Evolutionary conservation across 106 monocot genomes (phyloP), one percentile per base, ranked within the genome.

Genomic region (Dioscorea zingiberensis): DNA sequence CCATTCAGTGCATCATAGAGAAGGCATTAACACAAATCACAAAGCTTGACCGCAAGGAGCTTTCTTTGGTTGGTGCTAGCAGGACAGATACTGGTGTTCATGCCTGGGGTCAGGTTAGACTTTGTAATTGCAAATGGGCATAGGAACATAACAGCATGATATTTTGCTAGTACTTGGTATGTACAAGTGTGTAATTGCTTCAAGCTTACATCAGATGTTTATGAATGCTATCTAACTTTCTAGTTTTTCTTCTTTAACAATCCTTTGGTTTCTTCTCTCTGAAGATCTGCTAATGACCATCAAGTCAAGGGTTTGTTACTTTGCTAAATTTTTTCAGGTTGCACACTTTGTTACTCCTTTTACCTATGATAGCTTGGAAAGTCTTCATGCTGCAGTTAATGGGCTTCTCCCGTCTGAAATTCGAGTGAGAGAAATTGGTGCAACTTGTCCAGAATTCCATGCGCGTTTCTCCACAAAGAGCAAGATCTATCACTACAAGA

Each of bases 91-190:
- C 87, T 58, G 91, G 91, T 63, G 91, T 92, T 63, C 91, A 92
- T 82, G 91, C 91, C n/a, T 92, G 81, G 81, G 91, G 87, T 72
- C 91, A 92, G 91, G 91, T 92, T 74, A 73, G 79, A 57, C 28
- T 76, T 38, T 62, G n/a, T 48, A 19, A 6, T 38, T 1, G 38
- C n/a, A n/a, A n/a, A n/a, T 38, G 38, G 6, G 30, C 30, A 8
- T 38, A 38, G 10, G 38, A 38, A 38, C 10, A 0, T 38, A 6
- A 6, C 10, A 38, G 38, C 38, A 38, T 38, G 38, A 38, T 38
- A 38, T 38, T 38, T 38, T 38, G 38, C 10, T 38, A 38, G 6
- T 38, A 10, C 10, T 38, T 38, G 38, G 10, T 0, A 38, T 6
- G 0, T 38, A 38, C 10, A 38, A 38, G 3, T 38, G 38, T 8